phyloP scores from a whole-genome alignment of 116 monocot species.

The Phalaenopsis hybrid region DNA sequence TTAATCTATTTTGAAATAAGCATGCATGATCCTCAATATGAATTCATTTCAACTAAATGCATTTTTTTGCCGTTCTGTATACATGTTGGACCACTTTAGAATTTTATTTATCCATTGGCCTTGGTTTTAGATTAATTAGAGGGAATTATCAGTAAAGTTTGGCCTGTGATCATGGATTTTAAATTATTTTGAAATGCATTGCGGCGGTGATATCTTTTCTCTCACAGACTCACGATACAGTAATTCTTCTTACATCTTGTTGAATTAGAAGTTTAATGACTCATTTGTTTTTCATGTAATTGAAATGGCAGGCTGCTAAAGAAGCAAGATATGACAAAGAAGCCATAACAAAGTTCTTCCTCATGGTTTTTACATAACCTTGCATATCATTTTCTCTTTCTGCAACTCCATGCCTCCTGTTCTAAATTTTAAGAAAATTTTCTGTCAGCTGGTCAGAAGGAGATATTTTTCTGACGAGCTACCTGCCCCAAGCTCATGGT shows the following conservation, averaged over 20 bases:
- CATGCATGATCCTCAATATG: too few relatives aligned
- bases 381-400: not conserved
- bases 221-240: not conserved
- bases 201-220: not conserved
- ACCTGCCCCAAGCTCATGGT: slow-evolving; percentile 57
- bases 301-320: slow-evolving; percentile 69
- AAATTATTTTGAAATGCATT: not conserved
- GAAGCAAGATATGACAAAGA: slow-evolving; percentile 92
- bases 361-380: slow-evolving; percentile 34
- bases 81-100: too few relatives aligned
- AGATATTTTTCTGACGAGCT: slow-evolving; percentile 79
- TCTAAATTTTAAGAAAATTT: not conserved
- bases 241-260: not conserved
- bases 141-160: too few relatives aligned
- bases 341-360: slow-evolving; percentile 80
- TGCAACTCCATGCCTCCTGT: not conserved
- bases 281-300: slow-evolving; percentile 3
- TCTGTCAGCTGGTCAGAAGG: slow-evolving; percentile 67
- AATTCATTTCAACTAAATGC: too few relatives aligned
- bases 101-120: too few relatives aligned
- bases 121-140: too few relatives aligned
- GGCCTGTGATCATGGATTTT: too few relatives aligned
- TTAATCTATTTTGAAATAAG: too few relatives aligned
- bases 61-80: too few relatives aligned
- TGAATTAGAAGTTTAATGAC: not conserved